These are phyloP conservation scores for Alternaria metachromatica DNA, from an alignment of 2,329 filamentous ascomycete genomes.

Conservation along the genomic window DNA sequence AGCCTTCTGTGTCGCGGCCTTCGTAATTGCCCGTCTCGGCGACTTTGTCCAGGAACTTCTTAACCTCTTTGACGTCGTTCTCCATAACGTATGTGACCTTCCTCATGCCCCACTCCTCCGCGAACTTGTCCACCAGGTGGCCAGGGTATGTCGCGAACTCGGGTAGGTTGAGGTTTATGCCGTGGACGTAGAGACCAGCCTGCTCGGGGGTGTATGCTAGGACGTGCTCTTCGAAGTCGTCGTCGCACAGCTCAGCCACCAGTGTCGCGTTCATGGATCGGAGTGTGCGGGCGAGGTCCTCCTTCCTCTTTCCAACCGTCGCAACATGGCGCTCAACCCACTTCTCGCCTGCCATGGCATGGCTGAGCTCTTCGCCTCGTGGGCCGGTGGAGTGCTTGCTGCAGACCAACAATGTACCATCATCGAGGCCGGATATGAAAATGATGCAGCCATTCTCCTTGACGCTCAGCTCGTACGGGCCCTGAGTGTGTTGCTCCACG, in stretches of 20 bases:
- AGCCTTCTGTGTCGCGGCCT: conserved; percentile 93
- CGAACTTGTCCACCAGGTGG: conserved; percentile 84
- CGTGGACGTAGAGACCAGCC: conserved; percentile 92
- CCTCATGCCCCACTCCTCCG: conserved; percentile 90
- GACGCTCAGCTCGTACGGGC: conserved; percentile 92
- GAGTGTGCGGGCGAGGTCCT: conserved; percentile 78
- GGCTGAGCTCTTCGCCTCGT: conserved; percentile 77
- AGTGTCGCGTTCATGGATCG: conserved; percentile 86
- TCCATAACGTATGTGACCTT: conserved; percentile 83
- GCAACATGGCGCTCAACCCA: conserved; percentile 83
- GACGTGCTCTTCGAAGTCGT: conserved; percentile 96
- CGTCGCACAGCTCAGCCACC: conserved; percentile 95
- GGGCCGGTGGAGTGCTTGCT: conserved; percentile 96
- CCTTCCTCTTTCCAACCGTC: conserved; percentile 76
- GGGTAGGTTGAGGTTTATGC: conserved; percentile 94
- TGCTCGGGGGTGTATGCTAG: conserved; percentile 82
- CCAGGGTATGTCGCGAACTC: conserved; percentile 88
- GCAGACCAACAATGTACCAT: conserved; percentile 91
- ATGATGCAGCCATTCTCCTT: conserved; percentile 99
- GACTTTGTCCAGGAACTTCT: conserved; percentile 79
- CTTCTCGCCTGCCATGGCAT: conserved; percentile 81
- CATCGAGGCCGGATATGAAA: conserved; percentile 89
- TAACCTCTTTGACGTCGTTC: conserved; percentile 75
- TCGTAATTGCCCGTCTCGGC: conserved; percentile 89
- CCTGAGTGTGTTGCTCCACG: conserved; percentile 76